phyloP scores from a whole-genome alignment of 2,329 filamentous ascomycete genomes.

The Stagonosporopsis vannaccii region DNA sequence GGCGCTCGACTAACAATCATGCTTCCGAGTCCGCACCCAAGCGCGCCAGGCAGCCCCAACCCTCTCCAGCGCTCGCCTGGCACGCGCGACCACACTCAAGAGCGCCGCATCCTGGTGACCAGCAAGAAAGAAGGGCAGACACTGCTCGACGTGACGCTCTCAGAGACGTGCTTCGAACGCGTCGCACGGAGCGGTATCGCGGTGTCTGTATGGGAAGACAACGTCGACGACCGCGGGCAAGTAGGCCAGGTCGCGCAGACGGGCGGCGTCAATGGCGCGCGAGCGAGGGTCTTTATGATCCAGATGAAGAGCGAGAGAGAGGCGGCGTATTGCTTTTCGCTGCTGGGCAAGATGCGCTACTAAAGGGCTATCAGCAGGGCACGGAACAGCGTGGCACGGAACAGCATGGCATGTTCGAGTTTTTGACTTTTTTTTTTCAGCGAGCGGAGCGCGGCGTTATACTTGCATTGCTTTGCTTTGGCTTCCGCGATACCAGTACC shows the following conservation, averaged over 20 bases:
- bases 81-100: slow-evolving; percentile 58
- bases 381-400: too few relatives aligned
- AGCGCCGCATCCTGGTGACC: slow-evolving; percentile 85
- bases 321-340: slow-evolving; percentile 57
- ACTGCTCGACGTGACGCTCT: slow-evolving; percentile 83
- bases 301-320: slow-evolving; percentile 60
- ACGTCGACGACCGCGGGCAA: slow-evolving; percentile 57
- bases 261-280: slow-evolving; percentile 64
- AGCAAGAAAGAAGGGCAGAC: slow-evolving; percentile 72
- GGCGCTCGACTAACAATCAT: slow-evolving; percentile 84
- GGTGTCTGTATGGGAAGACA: slow-evolving; percentile 81
- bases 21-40: slow-evolving; percentile 68
- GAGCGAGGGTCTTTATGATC: slow-evolving; percentile 70
- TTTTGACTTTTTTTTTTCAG: too few relatives aligned
- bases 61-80: slow-evolving; percentile 47
- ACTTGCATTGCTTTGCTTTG: too few relatives aligned
- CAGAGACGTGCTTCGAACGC: slow-evolving; percentile 82
- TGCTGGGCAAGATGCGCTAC: slow-evolving; percentile 60
- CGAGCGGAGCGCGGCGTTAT: too few relatives aligned
- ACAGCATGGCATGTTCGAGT: too few relatives aligned
- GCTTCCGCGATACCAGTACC: too few relatives aligned
- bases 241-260: slow-evolving; percentile 66
- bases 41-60: slow-evolving; percentile 40
- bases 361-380: too few relatives aligned
- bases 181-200: slow-evolving; percentile 87